Conservation (phyloP, 306 rosid genomes). For the Calophaca sinica region DNA sequence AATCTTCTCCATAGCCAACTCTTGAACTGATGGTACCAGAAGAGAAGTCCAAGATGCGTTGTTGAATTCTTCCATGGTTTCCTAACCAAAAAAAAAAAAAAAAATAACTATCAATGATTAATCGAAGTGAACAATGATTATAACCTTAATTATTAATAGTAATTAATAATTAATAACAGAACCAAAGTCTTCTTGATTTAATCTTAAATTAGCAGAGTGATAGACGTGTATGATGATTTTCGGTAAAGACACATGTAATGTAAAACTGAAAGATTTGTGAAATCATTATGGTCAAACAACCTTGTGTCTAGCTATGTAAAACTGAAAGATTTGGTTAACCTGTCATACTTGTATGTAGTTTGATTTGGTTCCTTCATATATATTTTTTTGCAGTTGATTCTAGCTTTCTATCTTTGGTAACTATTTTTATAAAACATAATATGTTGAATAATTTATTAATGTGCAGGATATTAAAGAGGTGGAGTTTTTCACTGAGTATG, state of each 20-base stretch:
- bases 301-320: constrained; percentile 18
- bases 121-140: too few relatives aligned
- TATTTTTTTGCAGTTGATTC: constrained; percentile 4
- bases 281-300: background rate
- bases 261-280: too few relatives aligned
- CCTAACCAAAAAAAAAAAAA: too few relatives aligned
- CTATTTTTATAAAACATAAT: background rate
- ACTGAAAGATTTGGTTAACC: constrained; percentile 7
- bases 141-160: too few relatives aligned
- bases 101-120: too few relatives aligned
- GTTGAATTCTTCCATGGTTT: constrained; percentile 18
- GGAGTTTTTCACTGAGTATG: constrained; percentile 87
- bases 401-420: background rate
- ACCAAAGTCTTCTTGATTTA: too few relatives aligned
- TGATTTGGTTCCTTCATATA: constrained; percentile 29
- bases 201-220: too few relatives aligned
- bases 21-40: constrained; percentile 50
- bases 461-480: constrained; percentile 71
- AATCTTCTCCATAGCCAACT: constrained; percentile 32
- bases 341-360: background rate
- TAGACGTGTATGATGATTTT: too few relatives aligned
- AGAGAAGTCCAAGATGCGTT: constrained; percentile 31
- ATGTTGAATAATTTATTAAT: constrained; percentile 33
- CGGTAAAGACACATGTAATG: too few relatives aligned
- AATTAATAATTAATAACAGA: too few relatives aligned